Conservation (phyloP, 306 rosid genomes). For the Crataegus laevigata region DNA sequence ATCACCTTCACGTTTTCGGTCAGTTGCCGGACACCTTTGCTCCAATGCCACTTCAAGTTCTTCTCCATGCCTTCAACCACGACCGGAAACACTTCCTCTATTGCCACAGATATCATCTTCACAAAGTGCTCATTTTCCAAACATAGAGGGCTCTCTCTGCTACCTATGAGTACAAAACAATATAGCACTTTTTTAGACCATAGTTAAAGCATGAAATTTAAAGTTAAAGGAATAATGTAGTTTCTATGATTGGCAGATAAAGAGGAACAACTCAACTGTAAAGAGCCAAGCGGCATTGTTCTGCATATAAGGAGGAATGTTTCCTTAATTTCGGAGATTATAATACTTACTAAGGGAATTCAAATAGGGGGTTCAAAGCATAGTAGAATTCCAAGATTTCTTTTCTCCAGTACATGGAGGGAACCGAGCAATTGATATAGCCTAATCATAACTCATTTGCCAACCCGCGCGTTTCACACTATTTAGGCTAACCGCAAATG, state of each 20-base stretch:
- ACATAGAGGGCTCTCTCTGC: conserved; percentile 79
- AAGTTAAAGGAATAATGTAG: background rate
- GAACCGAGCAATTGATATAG: too few relatives aligned
- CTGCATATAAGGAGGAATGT: too few relatives aligned
- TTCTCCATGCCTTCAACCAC: conserved; percentile 67
- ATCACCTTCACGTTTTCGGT: conserved; percentile 60
- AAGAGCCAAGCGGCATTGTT: too few relatives aligned
- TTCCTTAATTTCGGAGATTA: background rate
- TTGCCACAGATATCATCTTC: conserved; percentile 53
- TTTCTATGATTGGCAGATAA: background rate
- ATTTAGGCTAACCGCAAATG: background rate
- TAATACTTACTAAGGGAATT: background rate
- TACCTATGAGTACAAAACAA: conserved; percentile 29
- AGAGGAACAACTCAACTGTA: too few relatives aligned
- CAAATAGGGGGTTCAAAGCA: background rate
- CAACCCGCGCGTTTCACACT: too few relatives aligned
- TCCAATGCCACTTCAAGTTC: conserved; percentile 73
- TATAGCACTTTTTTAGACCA: background rate
- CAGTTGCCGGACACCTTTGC: conserved; percentile 51
- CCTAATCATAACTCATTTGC: too few relatives aligned
- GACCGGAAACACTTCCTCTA: conserved; percentile 59
- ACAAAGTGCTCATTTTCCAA: conserved; percentile 86
- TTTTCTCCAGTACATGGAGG: too few relatives aligned
- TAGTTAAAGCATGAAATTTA: background rate
- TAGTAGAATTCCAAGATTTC: background rate